phyloP scores from a whole-genome alignment of 2,329 filamentous ascomycete species.

The Diaporthe vexans region DNA sequence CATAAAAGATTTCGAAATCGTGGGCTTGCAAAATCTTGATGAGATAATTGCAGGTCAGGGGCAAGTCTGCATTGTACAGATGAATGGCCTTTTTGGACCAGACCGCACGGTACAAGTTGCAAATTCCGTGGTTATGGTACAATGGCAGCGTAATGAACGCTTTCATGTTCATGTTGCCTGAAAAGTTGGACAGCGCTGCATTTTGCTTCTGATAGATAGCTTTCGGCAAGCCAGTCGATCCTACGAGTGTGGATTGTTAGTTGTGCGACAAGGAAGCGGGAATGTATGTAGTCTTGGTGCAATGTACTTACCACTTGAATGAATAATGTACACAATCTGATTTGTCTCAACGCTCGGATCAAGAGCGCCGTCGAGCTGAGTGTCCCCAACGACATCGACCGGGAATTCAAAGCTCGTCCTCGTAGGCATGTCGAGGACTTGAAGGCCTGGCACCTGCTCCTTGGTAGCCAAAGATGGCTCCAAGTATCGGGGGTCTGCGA shows the following conservation, averaged over 20 bases:
- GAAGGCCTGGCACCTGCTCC: slow-evolving; percentile 41
- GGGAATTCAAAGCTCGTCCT: slow-evolving; percentile 49
- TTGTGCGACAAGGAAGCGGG: background rate
- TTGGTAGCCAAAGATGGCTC: slow-evolving; percentile 45
- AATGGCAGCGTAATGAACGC: slow-evolving; percentile 69
- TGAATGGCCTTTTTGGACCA: slow-evolving; percentile 64
- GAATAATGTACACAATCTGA: slow-evolving; percentile 50
- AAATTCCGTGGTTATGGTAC: slow-evolving; percentile 72
- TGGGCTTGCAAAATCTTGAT: slow-evolving; percentile 58
- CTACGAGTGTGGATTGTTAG: slow-evolving; percentile 51
- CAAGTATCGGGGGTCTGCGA: slow-evolving; percentile 46
- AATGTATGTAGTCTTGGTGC: too few relatives aligned
- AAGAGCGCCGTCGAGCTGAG: slow-evolving; percentile 50
- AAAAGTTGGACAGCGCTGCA: slow-evolving; percentile 63
- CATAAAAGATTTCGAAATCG: slow-evolving; percentile 68
- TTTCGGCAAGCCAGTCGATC: slow-evolving; percentile 74
- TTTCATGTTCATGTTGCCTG: slow-evolving; percentile 55
- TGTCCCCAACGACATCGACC: slow-evolving; percentile 50
- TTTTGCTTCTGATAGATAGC: slow-evolving; percentile 71
- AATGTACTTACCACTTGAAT: slow-evolving; percentile 50
- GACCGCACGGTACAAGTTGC: slow-evolving; percentile 67
- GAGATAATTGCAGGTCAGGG: slow-evolving; percentile 65
- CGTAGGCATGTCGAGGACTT: slow-evolving; percentile 48
- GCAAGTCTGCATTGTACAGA: slow-evolving; percentile 68
- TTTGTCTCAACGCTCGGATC: slow-evolving; percentile 46